phyloP scores from a whole-genome alignment of 805 yeast genomes.

The Yamadazyma nakazawae region DNA sequence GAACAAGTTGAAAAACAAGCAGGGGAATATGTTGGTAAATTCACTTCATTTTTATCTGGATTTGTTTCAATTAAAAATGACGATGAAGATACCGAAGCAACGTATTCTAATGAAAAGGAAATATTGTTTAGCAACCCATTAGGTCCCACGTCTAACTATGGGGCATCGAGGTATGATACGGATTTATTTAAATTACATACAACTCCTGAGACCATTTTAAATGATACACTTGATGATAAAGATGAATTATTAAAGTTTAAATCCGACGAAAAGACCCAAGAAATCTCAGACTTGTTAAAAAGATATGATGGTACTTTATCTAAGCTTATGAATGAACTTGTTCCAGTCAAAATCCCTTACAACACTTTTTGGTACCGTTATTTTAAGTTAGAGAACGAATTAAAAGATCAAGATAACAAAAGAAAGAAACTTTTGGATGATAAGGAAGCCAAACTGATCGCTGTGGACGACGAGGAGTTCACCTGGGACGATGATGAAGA shows the following conservation, averaged over 20 bases:
- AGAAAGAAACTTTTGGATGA: constrained; percentile 59
- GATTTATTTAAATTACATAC: constrained; percentile 42
- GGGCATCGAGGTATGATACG: constrained; percentile 36
- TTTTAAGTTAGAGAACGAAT: constrained; percentile 49
- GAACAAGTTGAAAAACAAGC: constrained; percentile 73
- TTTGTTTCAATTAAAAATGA: constrained; percentile 27
- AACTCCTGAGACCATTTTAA: constrained; percentile 19
- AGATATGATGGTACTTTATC: constrained; percentile 48
- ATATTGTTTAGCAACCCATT: constrained; percentile 20
- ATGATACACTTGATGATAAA: constrained; percentile 11
- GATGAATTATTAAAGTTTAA: constrained; percentile 28
- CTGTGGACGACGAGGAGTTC: constrained; percentile 49
- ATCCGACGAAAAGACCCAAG: constrained; percentile 47
- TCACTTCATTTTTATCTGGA: constrained; percentile 53
- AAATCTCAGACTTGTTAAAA: constrained; percentile 46
- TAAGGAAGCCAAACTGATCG: constrained; percentile 32
- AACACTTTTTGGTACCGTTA: constrained; percentile 74
- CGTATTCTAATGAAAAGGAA: constrained; percentile 14
- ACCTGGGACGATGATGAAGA: constrained; percentile 53
- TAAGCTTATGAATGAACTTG: constrained; percentile 56
- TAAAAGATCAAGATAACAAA: constrained; percentile 59
- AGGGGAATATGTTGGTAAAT: constrained; percentile 51
- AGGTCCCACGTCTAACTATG: constrained; percentile 25
- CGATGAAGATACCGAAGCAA: constrained; percentile 12
- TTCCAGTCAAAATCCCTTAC: constrained; percentile 60